Evolutionary conservation across 495 filamentous ascomycete species (phyloP), one percentile per base, ranked within the genome.

Genomic region (Penicillium atrosanguineum): DNA sequence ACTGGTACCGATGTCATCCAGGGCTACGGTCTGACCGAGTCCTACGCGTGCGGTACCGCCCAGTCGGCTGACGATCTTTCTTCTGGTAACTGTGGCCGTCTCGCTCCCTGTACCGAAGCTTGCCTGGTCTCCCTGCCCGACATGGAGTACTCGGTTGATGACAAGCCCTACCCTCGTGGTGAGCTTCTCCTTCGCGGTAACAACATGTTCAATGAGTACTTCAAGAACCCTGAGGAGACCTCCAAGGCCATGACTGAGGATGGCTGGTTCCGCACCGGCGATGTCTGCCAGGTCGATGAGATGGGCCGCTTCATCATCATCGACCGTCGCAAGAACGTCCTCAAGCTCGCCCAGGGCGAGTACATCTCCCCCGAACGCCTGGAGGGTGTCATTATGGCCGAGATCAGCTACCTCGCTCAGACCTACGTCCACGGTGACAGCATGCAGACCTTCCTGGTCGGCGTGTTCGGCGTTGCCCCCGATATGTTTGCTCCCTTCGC

Each of bases 281-380:
- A 98, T 62, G 92, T 98, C 42, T 87, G 82, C 63, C 79, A 81
- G 16, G 75, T 98, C 25, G 94, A 98, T 67, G 83, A 83, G 46
- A 70, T 87, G 62, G 94, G 94, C 52, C 89, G 95, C 50, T 88
- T 97, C 75, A 84, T 82, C 60, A 92, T 98, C 70, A 87, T 98
- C 61, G 94, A 98, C 72, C 91, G 94, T 57, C 86, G 91, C 63
- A 98, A 98, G 87, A 97, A 98, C 71, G 89, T 97, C 15, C 85
- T 98, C 64, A 98, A 98, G 81, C 82, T 98, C 40, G 88, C 94
- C 0, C 94, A 98, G 69, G 94, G 94, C 68, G 94, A 98, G 76
- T 98, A 98, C 69, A 89, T 98, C 60, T 97, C 91, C 26, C 94
- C 94, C 21, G 94, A 98, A 75, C 89, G 93, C 28, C 86, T 98